phyloP scores from a whole-genome alignment of 78 protist genomes.

The Emiliania huxleyi region DNA sequence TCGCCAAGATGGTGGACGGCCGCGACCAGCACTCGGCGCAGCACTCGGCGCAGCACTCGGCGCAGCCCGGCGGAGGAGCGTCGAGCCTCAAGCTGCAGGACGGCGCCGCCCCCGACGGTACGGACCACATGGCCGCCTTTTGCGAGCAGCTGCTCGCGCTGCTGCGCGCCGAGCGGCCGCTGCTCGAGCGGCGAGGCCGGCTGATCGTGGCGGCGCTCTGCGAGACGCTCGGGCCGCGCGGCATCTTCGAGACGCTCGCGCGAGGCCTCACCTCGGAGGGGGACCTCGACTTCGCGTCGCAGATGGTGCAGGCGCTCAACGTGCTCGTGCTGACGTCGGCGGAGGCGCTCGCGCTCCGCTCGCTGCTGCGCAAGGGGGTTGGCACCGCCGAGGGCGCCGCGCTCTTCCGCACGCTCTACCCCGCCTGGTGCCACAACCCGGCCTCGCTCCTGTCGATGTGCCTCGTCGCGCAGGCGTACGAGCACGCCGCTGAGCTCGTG shows the following conservation, averaged over 20 bases:
- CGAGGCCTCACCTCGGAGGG: not conserved
- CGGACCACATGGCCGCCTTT: too few species aligned
- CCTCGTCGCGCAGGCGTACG: slow-evolving; percentile 68
- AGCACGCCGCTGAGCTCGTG: slow-evolving; percentile 63
- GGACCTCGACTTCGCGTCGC: slow-evolving; percentile 73
- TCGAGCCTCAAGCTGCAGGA: too few species aligned
- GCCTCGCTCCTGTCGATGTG: slow-evolving; percentile 72
- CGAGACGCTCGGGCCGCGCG: not conserved
- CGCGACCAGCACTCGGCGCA: too few species aligned
- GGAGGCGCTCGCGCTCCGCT: slow-evolving; percentile 40
- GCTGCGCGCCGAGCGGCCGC: too few species aligned
- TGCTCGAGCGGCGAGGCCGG: slow-evolving; percentile 2
- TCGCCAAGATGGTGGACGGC: too few species aligned
- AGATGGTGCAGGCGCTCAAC: slow-evolving; percentile 78
- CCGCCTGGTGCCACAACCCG: slow-evolving; percentile 76
- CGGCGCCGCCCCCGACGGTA: too few species aligned
- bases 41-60: too few species aligned
- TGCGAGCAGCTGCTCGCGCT: too few species aligned
- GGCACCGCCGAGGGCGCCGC: not conserved
- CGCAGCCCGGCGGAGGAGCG: too few species aligned
- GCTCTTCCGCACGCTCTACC: slow-evolving; percentile 6
- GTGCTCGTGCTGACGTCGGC: slow-evolving; percentile 76
- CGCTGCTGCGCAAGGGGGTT: not conserved
- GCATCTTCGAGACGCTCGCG: not conserved
- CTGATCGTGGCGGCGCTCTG: slow-evolving; percentile 32